Percentiles rank a stretch among this genome's conserved stretches.
Conservation (phyloP, 345 rosid species). For the Rubroshorea leprosula region DNA sequence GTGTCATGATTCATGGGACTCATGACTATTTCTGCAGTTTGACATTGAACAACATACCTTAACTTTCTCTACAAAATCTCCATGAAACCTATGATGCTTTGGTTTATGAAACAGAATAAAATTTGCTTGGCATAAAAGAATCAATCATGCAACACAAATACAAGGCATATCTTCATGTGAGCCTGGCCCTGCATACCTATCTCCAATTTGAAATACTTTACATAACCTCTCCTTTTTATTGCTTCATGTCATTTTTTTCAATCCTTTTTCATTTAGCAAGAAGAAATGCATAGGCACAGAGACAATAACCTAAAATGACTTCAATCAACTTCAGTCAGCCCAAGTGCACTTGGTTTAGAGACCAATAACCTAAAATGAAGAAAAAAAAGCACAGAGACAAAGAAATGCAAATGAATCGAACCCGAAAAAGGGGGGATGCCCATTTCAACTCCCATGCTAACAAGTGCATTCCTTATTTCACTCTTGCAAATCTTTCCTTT, state of each 20-base stretch:
- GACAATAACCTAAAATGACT: neutral
- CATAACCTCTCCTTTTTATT: neutral
- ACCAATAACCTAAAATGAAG: no score
- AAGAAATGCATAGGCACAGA: no score
- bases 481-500: conserved; percentile 69
- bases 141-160: neutral
- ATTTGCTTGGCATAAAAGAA: no score
- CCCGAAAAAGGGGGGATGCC: conserved; percentile 89
- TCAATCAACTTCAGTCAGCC: neutral
- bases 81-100: no score
- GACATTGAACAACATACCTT: no score
- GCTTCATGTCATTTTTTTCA: neutral
- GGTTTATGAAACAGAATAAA: no score
- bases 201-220: neutral
- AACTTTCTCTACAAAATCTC: no score
- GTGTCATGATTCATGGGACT: no score
- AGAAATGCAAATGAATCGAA: conserved; percentile 16
- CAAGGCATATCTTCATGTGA: neutral
- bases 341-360: no score
- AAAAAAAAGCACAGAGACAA: neutral
- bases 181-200: neutral
- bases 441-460: conserved; percentile 76
- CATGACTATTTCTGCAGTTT: no score
- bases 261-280: neutral
- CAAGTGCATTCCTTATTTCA: conserved; percentile 53